Base-by-base conservation (phyloP, 2,329 filamentous ascomycete species). In the Penicillium sclerotiorum region DNA sequence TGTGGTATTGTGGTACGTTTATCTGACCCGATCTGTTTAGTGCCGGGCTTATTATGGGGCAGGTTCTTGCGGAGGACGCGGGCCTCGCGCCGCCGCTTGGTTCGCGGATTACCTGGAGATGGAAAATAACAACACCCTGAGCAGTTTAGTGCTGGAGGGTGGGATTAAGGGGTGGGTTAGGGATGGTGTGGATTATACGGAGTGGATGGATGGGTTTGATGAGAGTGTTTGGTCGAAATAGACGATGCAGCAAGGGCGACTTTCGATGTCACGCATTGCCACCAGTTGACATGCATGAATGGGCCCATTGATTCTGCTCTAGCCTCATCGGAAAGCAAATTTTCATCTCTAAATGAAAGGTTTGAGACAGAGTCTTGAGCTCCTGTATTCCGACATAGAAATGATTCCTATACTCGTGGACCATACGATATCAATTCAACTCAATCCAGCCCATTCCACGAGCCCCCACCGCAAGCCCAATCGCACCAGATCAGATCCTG, bases 51-150 rank as follows among this genome's bases (percentile, higher is more conserved):
- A n/a, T 37, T 27, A 32, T 43, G 15, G 27, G 13, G 22, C 35
- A 84, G 82, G 77, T 2, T 84, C 82, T 1, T 83, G 79, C 1
- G 55, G 56, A 2, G 81, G 81, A 4, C 77, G 82, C 2, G 82
- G 81, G 3, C 77, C 72, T 2, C 73, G 81, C n/a, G 75, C 78
- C 2, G 80, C 79, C 1, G 74, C 72, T 7, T 84, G 80, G 81
- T 79, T 84, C 58, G 70, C 69, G 4, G 81, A 84, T 60, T 71
- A 81, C 49, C 63, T 84, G 23, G 60, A 64, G 2, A 68, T 76
- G 1, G 61, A 73, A 28, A 60, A 63, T 1, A 74, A 80, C 49
- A 57, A 40, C 0, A 57, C 64, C 0, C 75, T 82, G 61, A 52
- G 77, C 54, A 83, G 80, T 52, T 46, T 80, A 25, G 72, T 80